phyloP scores from a whole-genome alignment of 1,139 yeast genomes.

The Blastobotrys persicus region DNA sequence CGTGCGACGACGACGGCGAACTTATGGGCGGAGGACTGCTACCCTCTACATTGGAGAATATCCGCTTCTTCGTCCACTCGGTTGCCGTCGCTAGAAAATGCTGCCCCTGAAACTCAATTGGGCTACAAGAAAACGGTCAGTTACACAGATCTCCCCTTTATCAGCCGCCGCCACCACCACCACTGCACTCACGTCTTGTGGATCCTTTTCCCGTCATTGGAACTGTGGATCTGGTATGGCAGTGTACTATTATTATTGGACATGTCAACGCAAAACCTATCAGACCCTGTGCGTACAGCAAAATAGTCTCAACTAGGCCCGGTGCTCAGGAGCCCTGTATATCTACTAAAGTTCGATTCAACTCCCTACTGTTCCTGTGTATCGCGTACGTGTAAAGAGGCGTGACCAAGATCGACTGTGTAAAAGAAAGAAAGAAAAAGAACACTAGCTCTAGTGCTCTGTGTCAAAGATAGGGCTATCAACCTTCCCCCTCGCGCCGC shows the following conservation, averaged over 20 bases:
- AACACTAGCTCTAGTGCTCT: background rate
- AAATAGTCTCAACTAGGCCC: too few species aligned
- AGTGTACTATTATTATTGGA: slow-evolving; percentile 8
- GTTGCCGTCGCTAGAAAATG: slow-evolving; percentile 30
- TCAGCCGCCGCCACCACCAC: too few species aligned
- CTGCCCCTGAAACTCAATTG: slow-evolving; percentile 27
- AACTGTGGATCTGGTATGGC: slow-evolving; percentile 18
- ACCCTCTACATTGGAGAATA: slow-evolving; percentile 21
- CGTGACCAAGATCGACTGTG: too few species aligned
- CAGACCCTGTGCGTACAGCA: too few species aligned
- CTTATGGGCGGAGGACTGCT: slow-evolving; percentile 9
- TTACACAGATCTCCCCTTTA: background rate
- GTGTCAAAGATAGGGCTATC: background rate
- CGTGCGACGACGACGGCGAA: background rate
- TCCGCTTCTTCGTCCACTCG: slow-evolving; percentile 30
- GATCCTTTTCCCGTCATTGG: slow-evolving; percentile 24
- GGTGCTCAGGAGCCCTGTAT: too few species aligned
- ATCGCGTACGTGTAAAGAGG: too few species aligned
- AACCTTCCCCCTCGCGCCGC: background rate
- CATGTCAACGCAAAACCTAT: background rate
- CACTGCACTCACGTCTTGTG: slow-evolving; percentile 23
- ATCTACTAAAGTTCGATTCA: too few species aligned
- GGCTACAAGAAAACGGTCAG: slow-evolving; percentile 9
- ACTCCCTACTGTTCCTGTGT: too few species aligned
- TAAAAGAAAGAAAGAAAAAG: too few species aligned